Percentiles rank a stretch among this genome's conserved stretches.
Conservation (phyloP, 371 early-diverging fungal genomes). For the Apophysomyces variabilis region DNA sequence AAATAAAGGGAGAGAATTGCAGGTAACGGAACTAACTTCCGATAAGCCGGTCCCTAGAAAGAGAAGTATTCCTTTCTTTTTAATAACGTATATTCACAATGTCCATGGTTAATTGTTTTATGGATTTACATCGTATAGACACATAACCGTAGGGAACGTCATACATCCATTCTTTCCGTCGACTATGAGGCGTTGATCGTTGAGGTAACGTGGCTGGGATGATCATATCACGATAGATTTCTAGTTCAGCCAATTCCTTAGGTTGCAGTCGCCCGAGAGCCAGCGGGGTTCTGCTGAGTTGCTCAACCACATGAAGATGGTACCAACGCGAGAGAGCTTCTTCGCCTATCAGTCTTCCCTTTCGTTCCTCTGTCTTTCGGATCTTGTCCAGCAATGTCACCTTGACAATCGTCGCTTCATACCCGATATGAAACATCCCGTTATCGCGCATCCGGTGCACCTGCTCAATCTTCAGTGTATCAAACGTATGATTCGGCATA, state of each 20-base stretch:
- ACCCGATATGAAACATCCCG: not conserved
- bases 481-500: not conserved
- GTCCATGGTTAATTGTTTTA: not conserved
- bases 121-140: not conserved
- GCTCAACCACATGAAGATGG: not conserved
- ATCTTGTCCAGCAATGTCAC: slow-evolving; percentile 5
- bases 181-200: not conserved
- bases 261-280: not conserved
- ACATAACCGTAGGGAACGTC: not conserved
- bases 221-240: not conserved
- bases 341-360: not conserved
- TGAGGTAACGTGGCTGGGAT: not conserved
- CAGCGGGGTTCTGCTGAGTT: not conserved
- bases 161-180: not conserved
- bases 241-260: not conserved
- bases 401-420: not conserved
- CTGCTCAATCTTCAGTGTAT: not conserved
- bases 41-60: no score
- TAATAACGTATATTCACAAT: not conserved
- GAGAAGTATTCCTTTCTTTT: not conserved
- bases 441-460: not conserved
- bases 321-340: not conserved
- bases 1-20: not conserved
- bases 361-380: not conserved
- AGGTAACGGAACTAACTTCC: not conserved